phyloP scores from a whole-genome alignment of 129 eudicot species.

The Calendula officinalis region DNA sequence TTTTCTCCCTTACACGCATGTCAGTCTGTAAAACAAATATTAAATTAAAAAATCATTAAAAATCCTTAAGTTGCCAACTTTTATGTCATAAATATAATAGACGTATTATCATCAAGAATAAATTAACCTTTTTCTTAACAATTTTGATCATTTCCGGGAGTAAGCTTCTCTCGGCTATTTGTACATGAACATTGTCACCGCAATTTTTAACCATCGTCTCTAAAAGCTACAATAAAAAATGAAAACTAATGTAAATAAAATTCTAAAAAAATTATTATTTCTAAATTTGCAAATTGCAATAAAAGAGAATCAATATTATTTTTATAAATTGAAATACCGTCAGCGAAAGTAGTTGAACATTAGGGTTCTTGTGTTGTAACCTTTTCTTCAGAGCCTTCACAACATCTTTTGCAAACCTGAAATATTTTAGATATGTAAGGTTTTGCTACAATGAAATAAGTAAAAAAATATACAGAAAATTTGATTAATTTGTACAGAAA shows the following conservation, averaged over 20 bases:
- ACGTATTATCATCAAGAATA: not conserved
- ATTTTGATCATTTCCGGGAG: constrained; percentile 85
- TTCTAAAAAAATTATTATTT: constrained; percentile 1
- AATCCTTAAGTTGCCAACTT: not conserved
- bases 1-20: constrained; percentile 82
- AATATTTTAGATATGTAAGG: constrained; percentile 17
- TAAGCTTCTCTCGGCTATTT: constrained; percentile 70
- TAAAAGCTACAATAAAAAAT: constrained; percentile 55
- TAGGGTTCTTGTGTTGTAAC: constrained; percentile 88
- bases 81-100: no score
- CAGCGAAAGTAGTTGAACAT: constrained; percentile 78
- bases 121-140: constrained; percentile 62
- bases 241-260: not conserved
- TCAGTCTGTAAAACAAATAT: constrained; percentile 55
- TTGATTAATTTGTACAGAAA: not conserved
- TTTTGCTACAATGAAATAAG: constrained; percentile 7
- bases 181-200: constrained; percentile 82
- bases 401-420: constrained; percentile 81
- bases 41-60: not conserved
- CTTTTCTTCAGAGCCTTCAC: constrained; percentile 83
- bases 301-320: not conserved
- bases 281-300: constrained; percentile 2
- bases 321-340: constrained; percentile 50
- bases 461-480: not conserved
- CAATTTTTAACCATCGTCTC: constrained; percentile 97